Evolutionary conservation across 139 green algal genomes (phyloP).

Genomic region (Coelastrella sp.): DNA sequence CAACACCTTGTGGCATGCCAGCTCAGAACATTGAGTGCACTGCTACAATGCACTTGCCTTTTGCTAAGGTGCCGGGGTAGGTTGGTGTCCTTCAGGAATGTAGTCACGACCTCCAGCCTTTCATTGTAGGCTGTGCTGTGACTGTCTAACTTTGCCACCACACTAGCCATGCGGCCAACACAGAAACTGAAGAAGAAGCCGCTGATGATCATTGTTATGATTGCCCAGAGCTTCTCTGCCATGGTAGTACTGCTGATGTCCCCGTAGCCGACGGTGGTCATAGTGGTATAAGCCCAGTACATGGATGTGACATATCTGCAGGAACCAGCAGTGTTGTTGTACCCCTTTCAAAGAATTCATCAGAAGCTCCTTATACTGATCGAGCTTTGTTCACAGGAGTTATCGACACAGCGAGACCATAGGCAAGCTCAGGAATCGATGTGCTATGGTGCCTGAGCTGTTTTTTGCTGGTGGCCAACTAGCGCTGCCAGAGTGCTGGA

Average conservation of each 20-base stretch:
- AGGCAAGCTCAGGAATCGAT: no score
- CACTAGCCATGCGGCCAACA: slow-evolving; percentile 64
- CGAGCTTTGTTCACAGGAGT: no score
- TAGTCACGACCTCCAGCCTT: slow-evolving; percentile 62
- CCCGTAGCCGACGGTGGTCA: slow-evolving; percentile 85
- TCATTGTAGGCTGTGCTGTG: slow-evolving; percentile 49
- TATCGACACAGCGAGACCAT: no score
- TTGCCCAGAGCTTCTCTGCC: slow-evolving; percentile 71
- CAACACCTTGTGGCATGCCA: no score
- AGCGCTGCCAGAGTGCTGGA: no score
- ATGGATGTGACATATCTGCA: slow-evolving; percentile 73
- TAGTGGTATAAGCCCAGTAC: slow-evolving; percentile 83
- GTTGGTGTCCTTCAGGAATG: slow-evolving; percentile 67
- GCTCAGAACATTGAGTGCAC: no score
- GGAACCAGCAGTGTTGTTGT: no score
- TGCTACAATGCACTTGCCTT: slow-evolving; percentile 44
- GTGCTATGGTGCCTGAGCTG: no score
- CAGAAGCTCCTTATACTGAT: no score
- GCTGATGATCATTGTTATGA: slow-evolving; percentile 67
- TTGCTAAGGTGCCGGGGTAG: slow-evolving; percentile 56
- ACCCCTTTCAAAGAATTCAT: no score
- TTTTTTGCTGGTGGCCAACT: no score
- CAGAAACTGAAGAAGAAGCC: slow-evolving; percentile 75
- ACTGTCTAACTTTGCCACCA: slow-evolving; percentile 46
- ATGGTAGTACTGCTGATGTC: slow-evolving; percentile 74